Conservation (phyloP, 257 asterid genomes). For the Solanum medicagineum region DNA sequence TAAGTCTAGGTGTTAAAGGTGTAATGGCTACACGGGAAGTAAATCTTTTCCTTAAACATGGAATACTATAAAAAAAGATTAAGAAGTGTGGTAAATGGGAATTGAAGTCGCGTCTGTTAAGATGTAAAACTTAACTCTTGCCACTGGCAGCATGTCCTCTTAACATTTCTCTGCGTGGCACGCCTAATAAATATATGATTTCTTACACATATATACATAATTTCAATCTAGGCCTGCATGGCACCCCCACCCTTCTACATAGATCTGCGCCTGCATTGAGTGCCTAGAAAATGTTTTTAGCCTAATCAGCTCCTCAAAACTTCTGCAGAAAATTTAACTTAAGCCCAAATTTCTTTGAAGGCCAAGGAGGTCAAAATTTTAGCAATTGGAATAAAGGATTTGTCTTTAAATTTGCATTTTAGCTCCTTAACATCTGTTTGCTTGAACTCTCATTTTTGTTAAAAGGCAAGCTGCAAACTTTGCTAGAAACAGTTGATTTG, state of each 20-base stretch:
- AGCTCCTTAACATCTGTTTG: not conserved
- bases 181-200: not conserved
- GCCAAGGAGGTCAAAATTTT: not conserved
- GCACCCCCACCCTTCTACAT: not conserved
- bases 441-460: not conserved
- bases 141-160: not conserved
- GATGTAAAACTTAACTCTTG: not conserved
- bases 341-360: not conserved
- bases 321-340: not conserved
- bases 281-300: not conserved
- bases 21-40: not conserved
- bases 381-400: not conserved
- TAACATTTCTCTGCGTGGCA: not conserved
- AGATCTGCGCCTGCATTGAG: not conserved
- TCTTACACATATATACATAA: not conserved
- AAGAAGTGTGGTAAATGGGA: not conserved
- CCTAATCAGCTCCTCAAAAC: not conserved
- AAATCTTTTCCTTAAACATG: not conserved
- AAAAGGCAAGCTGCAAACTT: not conserved
- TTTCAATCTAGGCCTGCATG: not conserved
- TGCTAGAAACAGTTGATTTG: not conserved
- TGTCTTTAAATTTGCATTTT: not conserved
- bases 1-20: not conserved
- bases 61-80: not conserved
- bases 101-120: not conserved